Evolutionary conservation across 2,329 filamentous ascomycete genomes (phyloP).

Genomic region (Pseudocercospora fuligena): DNA sequence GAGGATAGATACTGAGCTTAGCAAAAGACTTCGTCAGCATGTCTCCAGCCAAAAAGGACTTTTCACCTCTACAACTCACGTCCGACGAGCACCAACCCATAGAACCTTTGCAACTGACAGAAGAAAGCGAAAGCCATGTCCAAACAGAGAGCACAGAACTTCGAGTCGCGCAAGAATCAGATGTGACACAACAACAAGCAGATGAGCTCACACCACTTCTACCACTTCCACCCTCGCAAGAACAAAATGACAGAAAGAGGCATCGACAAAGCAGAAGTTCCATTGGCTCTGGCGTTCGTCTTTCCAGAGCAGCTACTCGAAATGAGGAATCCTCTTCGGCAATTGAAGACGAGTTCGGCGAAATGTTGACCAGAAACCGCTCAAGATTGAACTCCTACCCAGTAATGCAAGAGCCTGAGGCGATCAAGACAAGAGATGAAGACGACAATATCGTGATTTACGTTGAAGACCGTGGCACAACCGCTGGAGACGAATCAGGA

Average conservation of each 20-base stretch:
- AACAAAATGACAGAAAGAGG: background rate
- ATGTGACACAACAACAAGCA: background rate
- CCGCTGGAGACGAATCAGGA: conserved; percentile 1
- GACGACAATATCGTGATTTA: conserved; percentile 4
- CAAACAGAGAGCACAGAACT: background rate
- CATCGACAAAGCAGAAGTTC: background rate
- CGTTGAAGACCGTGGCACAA: background rate
- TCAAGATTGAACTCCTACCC: conserved; percentile 18
- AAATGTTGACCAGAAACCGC: conserved; percentile 7
- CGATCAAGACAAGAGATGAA: conserved; percentile 14
- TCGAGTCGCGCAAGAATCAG: background rate
- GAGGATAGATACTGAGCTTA: background rate
- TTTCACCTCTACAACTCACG: background rate
- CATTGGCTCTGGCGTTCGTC: conserved; percentile 4
- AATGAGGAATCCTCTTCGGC: conserved; percentile 15
- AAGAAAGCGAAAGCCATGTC: background rate
- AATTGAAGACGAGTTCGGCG: conserved; percentile 16
- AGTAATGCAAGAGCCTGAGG: conserved; percentile 12
- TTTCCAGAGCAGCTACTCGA: background rate
- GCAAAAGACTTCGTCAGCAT: background rate
- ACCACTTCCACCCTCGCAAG: background rate
- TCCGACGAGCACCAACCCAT: background rate
- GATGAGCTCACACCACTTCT: conserved; percentile 16
- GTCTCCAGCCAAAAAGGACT: background rate
- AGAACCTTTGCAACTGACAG: background rate